A percentile compares a stretch with the other conserved stretches of the same genome.
Evolutionary conservation across 2,329 filamentous ascomycete genomes (phyloP).

Genomic region (Ambrosiella beaveri): DNA sequence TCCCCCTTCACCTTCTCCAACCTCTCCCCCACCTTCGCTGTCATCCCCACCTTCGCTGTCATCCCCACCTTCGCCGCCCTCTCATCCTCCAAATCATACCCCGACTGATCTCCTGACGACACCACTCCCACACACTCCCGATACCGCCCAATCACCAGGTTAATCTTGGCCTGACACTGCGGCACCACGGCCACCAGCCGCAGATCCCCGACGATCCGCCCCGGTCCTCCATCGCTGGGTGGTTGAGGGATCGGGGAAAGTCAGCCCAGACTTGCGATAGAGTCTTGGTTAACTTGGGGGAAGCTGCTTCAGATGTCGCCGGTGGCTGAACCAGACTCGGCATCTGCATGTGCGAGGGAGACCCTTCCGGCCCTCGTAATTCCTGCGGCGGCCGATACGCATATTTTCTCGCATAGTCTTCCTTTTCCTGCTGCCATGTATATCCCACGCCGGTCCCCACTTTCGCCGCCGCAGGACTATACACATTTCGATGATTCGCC

Average conservation of each 20-base stretch:
- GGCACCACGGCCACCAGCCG: background rate
- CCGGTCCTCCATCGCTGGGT: too few species aligned
- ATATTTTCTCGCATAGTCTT: background rate
- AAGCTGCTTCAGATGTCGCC: too few species aligned
- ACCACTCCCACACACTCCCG: background rate
- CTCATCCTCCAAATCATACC: constrained; percentile 2
- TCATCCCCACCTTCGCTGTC: background rate
- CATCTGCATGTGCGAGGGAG: background rate
- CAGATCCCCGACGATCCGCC: background rate
- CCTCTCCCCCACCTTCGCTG: constrained; percentile 1
- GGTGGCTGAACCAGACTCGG: too few species aligned
- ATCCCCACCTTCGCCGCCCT: background rate
- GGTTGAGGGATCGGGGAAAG: too few species aligned
- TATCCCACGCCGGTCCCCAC: background rate
- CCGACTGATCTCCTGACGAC: background rate
- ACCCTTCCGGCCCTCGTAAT: too few species aligned
- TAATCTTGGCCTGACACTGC: background rate
- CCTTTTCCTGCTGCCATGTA: background rate
- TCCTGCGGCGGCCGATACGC: background rate
- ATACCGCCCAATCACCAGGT: background rate
- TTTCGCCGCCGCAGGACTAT: background rate
- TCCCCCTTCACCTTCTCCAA: constrained; percentile 1
- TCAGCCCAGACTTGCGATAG: too few species aligned
- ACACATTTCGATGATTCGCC: background rate
- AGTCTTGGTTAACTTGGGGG: too few species aligned